Base-by-base conservation (phyloP, 208 protist species). In the Leishmania martiniquensis region DNA sequence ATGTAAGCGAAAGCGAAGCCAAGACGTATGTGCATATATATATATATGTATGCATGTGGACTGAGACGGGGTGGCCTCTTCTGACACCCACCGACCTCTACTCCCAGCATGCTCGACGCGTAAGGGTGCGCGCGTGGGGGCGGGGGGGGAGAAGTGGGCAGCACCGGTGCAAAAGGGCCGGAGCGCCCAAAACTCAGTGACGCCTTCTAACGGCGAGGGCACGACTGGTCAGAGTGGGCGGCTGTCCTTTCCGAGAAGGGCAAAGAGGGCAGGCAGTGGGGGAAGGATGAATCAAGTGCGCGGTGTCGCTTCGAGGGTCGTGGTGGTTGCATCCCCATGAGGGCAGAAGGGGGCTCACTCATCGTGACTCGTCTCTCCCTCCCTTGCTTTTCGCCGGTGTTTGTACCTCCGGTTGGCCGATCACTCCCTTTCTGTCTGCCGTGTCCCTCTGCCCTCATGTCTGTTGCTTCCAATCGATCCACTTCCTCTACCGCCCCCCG, bases 251-350 rank as follows among this genome's bases (percentile, higher is more conserved):
- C 39, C 22, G 42, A 29, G 34, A 49, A 49, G 32, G 44, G 65
- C 25, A 10, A 69, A 69, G 39, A 4, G 17, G 4, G 10, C 60
- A 67, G 60, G 3, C 22, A 29, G 29, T 25, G 22, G 37, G n/a
- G 3, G 44, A 22, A 49, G 7, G 65, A 3, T 37, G 37, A 32
- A n/a, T n/a, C n/a, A n/a, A 69, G 20, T 47, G 65, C 7, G 29
- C 25, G 42, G 15, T 49, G 65, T 2, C 42, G 1, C 65, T 69
- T 4, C 25, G 20, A 44, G n/a, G n/a, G 65, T 69, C 25, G 42
- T 51, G 9, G 65, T 49, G 22, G 65, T 51, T 49, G 42, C 65
- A 69, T n/a, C 42, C 65, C 65, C n/a, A n/a, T n/a, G n/a, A n/a
- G n/a, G n/a, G 7, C 42, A 69, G 65, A 9, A 9, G 1, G 25